Evolutionary conservation across 805 yeast species (phyloP).

Genomic region (Candida chauliodis): DNA sequence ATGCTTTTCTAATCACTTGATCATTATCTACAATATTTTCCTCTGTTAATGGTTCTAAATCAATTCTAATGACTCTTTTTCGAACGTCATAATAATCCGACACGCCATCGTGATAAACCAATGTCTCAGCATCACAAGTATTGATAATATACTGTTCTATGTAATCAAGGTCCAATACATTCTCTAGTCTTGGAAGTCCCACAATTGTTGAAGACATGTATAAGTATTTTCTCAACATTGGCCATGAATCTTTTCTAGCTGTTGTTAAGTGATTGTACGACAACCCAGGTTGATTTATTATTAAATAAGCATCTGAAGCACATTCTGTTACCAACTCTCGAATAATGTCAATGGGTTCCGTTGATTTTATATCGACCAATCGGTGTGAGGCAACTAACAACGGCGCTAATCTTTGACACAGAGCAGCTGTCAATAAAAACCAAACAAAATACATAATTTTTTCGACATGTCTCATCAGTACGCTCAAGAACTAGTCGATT

Average conservation of each 20-base stretch:
- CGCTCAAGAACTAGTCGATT: slow-evolving; percentile 66
- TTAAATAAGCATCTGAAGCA: slow-evolving; percentile 34
- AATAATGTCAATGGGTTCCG: slow-evolving; percentile 20
- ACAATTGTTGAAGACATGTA: slow-evolving; percentile 58
- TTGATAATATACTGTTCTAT: slow-evolving; percentile 40
- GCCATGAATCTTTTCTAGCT: slow-evolving; percentile 39
- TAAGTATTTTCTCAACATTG: slow-evolving; percentile 47
- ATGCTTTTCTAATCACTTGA: slow-evolving; percentile 47
- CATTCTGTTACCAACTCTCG: slow-evolving; percentile 37
- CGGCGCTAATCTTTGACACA: slow-evolving; percentile 17
- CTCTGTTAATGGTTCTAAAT: slow-evolving; percentile 46
- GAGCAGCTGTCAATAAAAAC: slow-evolving; percentile 1
- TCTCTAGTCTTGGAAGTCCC: slow-evolving; percentile 51
- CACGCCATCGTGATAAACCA: slow-evolving; percentile 37
- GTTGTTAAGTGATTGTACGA: slow-evolving; percentile 24
- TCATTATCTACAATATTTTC: slow-evolving; percentile 37
- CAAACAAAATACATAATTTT: slow-evolving; percentile 2
- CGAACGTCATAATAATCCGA: slow-evolving; percentile 56
- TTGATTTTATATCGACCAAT: slow-evolving; percentile 28
- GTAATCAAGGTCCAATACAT: slow-evolving; percentile 38
- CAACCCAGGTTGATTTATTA: slow-evolving; percentile 40
- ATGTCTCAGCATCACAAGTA: slow-evolving; percentile 51
- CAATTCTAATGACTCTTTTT: slow-evolving; percentile 58
- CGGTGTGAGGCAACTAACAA: slow-evolving; percentile 38
- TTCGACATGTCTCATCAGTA: slow-evolving; percentile 14